phyloP scores from a whole-genome alignment of 306 rosid species.

The Sechiopsis laciniata region DNA sequence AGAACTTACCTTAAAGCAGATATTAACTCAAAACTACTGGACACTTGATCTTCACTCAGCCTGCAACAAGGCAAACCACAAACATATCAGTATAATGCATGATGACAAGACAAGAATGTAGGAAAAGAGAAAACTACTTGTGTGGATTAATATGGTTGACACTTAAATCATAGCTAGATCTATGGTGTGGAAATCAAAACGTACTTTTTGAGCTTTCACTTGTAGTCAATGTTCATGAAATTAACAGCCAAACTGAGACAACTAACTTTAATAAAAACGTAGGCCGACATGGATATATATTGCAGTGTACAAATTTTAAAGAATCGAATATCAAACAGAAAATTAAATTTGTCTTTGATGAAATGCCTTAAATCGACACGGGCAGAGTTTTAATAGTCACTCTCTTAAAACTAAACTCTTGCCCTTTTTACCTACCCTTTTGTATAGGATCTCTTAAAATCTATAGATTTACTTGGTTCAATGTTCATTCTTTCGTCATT shows the following conservation, averaged over 20 bases:
- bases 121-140: neutral
- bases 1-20: conserved; percentile 47
- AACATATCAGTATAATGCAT: neutral
- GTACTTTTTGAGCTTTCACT: neutral
- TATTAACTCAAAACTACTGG: conserved; percentile 27
- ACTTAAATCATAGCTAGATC: neutral
- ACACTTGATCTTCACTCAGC: conserved; percentile 40
- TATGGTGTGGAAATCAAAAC: neutral
- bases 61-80: conserved; percentile 41
- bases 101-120: neutral
- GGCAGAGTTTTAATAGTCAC: too few species aligned
- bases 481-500: too few species aligned
- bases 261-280: neutral
- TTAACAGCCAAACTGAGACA: neutral
- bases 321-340: neutral
- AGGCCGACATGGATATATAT: neutral
- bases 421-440: too few species aligned
- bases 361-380: too few species aligned
- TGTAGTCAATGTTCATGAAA: neutral
- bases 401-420: too few species aligned
- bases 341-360: too few species aligned
- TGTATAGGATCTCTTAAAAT: too few species aligned
- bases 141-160: too few species aligned
- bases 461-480: too few species aligned
- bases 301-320: neutral